phyloP scores from a whole-genome alignment of 1,139 yeast genomes.

The Barnettozyma hawaiiensis region DNA sequence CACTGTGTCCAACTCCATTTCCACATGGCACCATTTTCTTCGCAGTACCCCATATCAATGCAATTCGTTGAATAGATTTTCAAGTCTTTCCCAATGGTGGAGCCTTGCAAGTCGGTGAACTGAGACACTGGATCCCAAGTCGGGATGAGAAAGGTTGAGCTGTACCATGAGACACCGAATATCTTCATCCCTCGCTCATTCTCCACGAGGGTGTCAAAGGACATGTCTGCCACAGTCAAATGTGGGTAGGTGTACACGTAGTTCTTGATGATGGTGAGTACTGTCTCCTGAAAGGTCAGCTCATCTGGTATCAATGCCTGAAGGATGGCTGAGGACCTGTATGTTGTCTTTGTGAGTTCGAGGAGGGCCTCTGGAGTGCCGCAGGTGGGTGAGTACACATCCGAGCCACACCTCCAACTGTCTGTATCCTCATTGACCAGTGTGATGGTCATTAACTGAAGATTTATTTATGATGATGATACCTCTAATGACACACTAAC shows the following conservation, averaged over 20 bases:
- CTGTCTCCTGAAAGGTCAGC: background rate
- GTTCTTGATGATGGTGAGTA: constrained; percentile 3
- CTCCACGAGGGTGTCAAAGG: constrained; percentile 40
- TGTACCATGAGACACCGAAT: constrained; percentile 50
- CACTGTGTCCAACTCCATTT: constrained; percentile 54
- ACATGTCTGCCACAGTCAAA: background rate
- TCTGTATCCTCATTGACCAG: constrained; percentile 1
- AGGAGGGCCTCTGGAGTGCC: background rate
- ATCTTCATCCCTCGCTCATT: constrained; percentile 50
- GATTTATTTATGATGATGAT: no score
- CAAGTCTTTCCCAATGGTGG: constrained; percentile 5
- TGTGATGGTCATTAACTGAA: background rate
- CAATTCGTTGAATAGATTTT: constrained; percentile 5
- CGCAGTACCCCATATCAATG: constrained; percentile 4
- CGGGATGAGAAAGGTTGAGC: constrained; percentile 31
- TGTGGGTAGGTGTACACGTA: background rate
- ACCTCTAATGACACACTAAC: no score
- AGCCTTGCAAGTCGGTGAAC: constrained; percentile 4
- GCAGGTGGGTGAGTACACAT: background rate
- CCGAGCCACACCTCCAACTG: background rate
- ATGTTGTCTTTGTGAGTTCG: background rate
- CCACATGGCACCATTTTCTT: constrained; percentile 38
- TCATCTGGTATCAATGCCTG: constrained; percentile 2
- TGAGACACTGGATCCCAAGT: constrained; percentile 20
- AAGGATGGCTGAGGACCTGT: background rate